phyloP scores from a whole-genome alignment of 1,284 basidiomycete species.

The Retiboletus flavoniger region DNA sequence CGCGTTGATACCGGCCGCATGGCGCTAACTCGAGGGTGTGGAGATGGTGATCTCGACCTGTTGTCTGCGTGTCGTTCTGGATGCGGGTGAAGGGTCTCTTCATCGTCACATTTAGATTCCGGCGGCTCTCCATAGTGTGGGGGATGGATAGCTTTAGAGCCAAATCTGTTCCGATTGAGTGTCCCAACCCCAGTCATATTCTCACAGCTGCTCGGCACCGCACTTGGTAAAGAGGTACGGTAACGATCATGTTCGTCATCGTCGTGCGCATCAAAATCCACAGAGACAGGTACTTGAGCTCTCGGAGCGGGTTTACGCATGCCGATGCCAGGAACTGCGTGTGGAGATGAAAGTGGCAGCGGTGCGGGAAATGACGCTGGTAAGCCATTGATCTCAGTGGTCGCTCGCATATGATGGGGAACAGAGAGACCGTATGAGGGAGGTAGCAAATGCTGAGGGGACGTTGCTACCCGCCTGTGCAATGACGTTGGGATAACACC shows the following conservation, averaged over 20 bases:
- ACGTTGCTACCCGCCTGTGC: constrained; percentile 34
- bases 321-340: constrained; percentile 28
- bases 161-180: constrained; percentile 29
- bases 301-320: constrained; percentile 58
- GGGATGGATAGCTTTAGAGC: constrained; percentile 21
- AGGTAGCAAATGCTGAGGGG: constrained; percentile 30
- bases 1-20: constrained; percentile 33
- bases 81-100: constrained; percentile 15
- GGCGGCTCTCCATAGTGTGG: constrained; percentile 8
- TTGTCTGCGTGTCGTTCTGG: constrained; percentile 13
- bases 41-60: constrained; percentile 31
- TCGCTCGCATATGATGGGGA: constrained; percentile 21
- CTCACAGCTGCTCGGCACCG: constrained; percentile 47
- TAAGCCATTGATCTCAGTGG: constrained; percentile 24
- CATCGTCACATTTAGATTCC: constrained; percentile 15
- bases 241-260: constrained; percentile 35
- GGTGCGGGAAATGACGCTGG: constrained; percentile 20
- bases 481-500: constrained; percentile 30
- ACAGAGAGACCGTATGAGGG: constrained; percentile 18
- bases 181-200: constrained; percentile 67
- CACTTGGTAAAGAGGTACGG: constrained; percentile 50
- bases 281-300: constrained; percentile 62
- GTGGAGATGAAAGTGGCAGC: constrained; percentile 23
- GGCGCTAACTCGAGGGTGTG: constrained; percentile 25
- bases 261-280: constrained; percentile 43